Base-by-base conservation (phyloP, 352 stramenopile species). In the Blastocystis sp. region DNA sequence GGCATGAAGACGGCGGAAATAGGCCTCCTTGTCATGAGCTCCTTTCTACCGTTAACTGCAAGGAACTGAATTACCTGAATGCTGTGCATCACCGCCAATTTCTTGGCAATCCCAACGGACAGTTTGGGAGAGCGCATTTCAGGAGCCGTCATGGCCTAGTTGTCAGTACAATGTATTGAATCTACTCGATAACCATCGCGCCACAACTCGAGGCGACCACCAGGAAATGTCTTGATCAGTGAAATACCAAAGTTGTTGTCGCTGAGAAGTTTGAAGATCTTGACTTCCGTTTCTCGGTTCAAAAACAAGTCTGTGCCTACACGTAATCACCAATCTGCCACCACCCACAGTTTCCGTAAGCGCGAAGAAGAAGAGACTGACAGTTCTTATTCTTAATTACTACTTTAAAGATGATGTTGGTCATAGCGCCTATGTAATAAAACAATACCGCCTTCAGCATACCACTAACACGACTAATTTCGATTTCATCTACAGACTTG, bases 321-420 rank as follows among this genome's bases (percentile, higher is more conserved):
- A 64, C 14, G 21, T 64, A 36, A 64, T 36, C 24, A 29, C 21
- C 14, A 64, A 32, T 64, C 29, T 36, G 21, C n/a, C n/a, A 32
- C 11, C 9, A 11, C 54, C 0, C 21, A 64, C 54, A 64, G 38
- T 56, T 57, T 56, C 67, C 67, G n/a, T 78, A 78, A 6, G 53
- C 53, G 0, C 67, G 36, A 14, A 78, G 27, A 18, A 78, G 53
- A 9, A 78, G 21, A 29, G 67, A 36, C 32, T 57, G 24, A 69
- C 53, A 78, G 0, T 29, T 18, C 27, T 78, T 64, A 27, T 27
- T 29, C 21, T 69, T 69, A 18, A 78, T 24, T 14, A 27, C n/a
- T 7, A 65, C 53, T 24, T 78, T 78, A 29, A 46, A 78, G 29
- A 78, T 78, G 38, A 78, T 78, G 53, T 78, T 78, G 9, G 67